Base-by-base conservation (phyloP, 108 stramenopile genomes). In the Cyclotella atomus region DNA sequence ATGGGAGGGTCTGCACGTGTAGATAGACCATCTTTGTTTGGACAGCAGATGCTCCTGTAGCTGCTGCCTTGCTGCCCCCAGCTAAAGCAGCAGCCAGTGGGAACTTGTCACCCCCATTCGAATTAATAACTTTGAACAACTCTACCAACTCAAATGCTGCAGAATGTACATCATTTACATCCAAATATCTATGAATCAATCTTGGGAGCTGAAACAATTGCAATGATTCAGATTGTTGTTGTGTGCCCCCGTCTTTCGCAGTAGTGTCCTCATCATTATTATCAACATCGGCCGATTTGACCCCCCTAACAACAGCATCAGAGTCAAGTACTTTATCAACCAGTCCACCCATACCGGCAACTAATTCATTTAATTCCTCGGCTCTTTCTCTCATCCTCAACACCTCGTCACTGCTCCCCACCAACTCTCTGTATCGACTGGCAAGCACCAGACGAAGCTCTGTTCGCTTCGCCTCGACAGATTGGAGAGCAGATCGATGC, bases 11-110 rank as follows among this genome's bases (percentile, higher is more conserved):
- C 66, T 93, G 90, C 15, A 93, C 78, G 59, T 93, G 92, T 33
- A 95, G 78, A 70, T 85, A 91, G n/a, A 87, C 76, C 95, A 95
- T 95, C 73, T 85, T 77, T 59, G 86, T 86, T 78, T 95, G 94
- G 17, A 84, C 82, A 3, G 12, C 15, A 2, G 20, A 9, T 29
- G 52, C 46, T 66, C 53, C 28, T 91, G 54, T 32, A 87, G 32
- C 15, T 75, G 72, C 28, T 1, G 52, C 12, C 38, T 9, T 41
- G n/a, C n/a, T 41, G 38, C 9, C 38, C 53, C 8, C 34, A n/a
- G 91, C 60, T 52, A 92, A 66, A 12, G 84, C 84, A 27, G 78
- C 81, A 16, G 91, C 94, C 59, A 95, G 54, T 9, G 94, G 94
- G 73, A 79, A 92, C 17, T n/a, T 57, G 12, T 30, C 20, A 17